Conservation (phyloP, 1,139 yeast genomes). For the Protomyces macrosporus region DNA sequence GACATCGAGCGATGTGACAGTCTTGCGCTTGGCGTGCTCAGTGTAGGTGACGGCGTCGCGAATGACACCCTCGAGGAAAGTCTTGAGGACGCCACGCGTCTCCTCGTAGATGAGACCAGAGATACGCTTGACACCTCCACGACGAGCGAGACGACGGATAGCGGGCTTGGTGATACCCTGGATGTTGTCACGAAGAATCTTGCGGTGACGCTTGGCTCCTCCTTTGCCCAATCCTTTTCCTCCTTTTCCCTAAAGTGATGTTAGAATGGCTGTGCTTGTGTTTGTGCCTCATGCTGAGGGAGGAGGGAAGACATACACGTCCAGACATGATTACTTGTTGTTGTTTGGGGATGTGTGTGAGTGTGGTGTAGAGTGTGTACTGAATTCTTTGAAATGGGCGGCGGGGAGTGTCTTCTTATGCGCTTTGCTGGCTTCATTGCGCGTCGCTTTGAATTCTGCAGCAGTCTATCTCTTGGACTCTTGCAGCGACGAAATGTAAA, state of each 20-base stretch:
- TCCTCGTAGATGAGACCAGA: slow-evolving; percentile 94
- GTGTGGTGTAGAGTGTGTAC: background rate
- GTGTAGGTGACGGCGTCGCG: slow-evolving; percentile 99
- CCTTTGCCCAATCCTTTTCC: slow-evolving; percentile 98
- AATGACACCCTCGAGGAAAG: slow-evolving; percentile 93
- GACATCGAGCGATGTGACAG: slow-evolving; percentile 96
- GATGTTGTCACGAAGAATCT: slow-evolving; percentile 97
- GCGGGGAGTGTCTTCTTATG: too few species aligned
- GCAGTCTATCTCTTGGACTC: too few species aligned
- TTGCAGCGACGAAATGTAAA: too few species aligned
- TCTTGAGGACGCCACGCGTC: slow-evolving; percentile 92
- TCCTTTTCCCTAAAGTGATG: slow-evolving; percentile 69
- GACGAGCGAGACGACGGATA: slow-evolving; percentile 98
- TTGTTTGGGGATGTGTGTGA: background rate
- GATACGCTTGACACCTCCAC: slow-evolving; percentile 97
- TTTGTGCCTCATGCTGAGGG: background rate
- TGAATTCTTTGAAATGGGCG: too few species aligned
- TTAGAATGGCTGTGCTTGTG: background rate
- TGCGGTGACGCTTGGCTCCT: slow-evolving; percentile 92
- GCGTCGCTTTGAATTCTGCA: too few species aligned
- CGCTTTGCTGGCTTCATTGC: too few species aligned
- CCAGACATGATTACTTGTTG: slow-evolving; percentile 2
- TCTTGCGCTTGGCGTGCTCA: slow-evolving; percentile 99
- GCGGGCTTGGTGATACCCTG: slow-evolving; percentile 99
- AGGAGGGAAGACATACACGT: background rate